Conservation (phyloP, 495 filamentous ascomycete species). For the Aspergillus sclerotioniger region DNA sequence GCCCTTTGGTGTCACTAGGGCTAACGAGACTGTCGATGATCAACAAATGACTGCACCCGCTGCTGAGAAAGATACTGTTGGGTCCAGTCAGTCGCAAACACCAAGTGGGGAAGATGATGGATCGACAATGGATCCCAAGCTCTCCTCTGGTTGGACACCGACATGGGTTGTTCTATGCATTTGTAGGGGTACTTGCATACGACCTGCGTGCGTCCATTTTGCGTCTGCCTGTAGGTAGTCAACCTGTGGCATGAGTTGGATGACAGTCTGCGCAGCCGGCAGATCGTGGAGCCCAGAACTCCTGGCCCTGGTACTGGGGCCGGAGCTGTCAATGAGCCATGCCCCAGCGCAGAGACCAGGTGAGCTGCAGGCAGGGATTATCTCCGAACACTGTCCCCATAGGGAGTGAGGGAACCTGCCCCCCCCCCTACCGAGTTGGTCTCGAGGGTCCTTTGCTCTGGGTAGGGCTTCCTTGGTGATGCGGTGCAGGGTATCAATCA, state of each 20-base stretch:
- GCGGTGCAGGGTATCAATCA: background rate
- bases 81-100: conserved; percentile 1
- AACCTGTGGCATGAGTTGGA: background rate
- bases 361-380: conserved; percentile 2
- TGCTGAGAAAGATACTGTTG: conserved; percentile 1
- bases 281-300: conserved; percentile 9
- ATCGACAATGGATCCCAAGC: conserved; percentile 15
- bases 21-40: conserved; percentile 13
- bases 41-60: conserved; percentile 11
- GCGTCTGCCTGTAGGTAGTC: background rate
- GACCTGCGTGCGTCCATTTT: background rate
- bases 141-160: conserved; percentile 1
- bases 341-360: conserved; percentile 8
- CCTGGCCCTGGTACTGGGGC: conserved; percentile 1
- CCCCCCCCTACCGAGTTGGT: background rate
- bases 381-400: background rate
- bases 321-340: conserved; percentile 8
- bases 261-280: conserved; percentile 3
- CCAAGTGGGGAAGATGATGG: conserved; percentile 8
- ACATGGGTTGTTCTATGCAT: conserved; percentile 3
- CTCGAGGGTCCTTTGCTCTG: background rate
- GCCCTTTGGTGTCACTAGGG: conserved; percentile 16
- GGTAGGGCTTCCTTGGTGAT: background rate
- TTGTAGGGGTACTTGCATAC: background rate
- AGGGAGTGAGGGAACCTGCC: background rate